These are phyloP conservation scores for Ogataea nitratoaversa DNA, from an alignment of 805 yeast species.

Conservation along the genomic window DNA sequence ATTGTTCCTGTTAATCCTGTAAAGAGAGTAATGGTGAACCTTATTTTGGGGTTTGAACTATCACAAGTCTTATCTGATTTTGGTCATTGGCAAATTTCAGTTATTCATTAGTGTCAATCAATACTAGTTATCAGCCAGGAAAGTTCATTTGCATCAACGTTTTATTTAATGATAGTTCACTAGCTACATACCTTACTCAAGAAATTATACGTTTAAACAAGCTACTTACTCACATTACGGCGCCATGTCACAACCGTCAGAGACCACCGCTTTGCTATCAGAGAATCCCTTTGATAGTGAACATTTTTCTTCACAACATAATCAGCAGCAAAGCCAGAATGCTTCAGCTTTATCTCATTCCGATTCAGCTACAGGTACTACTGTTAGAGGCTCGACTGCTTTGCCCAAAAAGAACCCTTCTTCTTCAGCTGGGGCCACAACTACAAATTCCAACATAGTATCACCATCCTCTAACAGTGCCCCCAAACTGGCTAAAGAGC, in stretches of 20 bases:
- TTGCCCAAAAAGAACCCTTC: no score
- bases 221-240: no score
- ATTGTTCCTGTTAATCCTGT: no score
- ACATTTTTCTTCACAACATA: background rate
- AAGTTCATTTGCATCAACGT: no score
- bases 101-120: no score
- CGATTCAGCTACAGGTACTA: background rate
- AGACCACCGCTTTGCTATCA: slow-evolving; percentile 26
- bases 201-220: no score
- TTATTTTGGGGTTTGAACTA: no score
- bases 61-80: no score
- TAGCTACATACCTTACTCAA: background rate
- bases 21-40: no score
- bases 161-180: background rate
- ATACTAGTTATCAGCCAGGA: no score
- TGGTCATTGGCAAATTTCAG: no score
- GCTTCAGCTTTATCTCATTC: no score
- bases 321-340: background rate
- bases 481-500: slow-evolving; percentile 28
- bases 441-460: background rate
- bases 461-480: background rate
- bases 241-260: slow-evolving; percentile 9
- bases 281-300: slow-evolving; percentile 28
- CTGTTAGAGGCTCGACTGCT: background rate
- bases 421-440: background rate